Evolutionary conservation across 2,329 filamentous ascomycete species (phyloP).

Genomic region (Colletotrichum somersetense): DNA sequence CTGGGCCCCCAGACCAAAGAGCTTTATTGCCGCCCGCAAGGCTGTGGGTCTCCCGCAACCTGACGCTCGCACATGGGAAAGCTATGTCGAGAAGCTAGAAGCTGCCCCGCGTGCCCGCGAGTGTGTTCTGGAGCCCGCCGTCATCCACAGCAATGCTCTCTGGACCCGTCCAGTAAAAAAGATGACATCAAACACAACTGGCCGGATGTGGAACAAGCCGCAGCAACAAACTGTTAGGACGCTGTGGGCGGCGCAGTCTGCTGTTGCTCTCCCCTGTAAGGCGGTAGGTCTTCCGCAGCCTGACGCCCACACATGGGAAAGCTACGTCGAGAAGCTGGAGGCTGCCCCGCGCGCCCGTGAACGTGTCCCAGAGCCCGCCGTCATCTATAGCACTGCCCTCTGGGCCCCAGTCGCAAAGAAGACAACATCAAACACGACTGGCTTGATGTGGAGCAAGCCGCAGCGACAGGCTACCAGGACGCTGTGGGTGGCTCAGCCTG

Average conservation of each 20-base stretch:
- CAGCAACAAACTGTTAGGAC: neutral
- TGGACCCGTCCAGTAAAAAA: constrained; percentile 47
- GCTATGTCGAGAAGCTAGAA: constrained; percentile 48
- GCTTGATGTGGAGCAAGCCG: constrained; percentile 38
- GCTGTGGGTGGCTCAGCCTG: constrained; percentile 41
- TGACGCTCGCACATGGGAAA: constrained; percentile 53
- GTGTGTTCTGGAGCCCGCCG: constrained; percentile 46
- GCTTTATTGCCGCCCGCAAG: constrained; percentile 15
- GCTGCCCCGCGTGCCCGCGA: constrained; percentile 48
- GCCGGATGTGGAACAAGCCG: constrained; percentile 39
- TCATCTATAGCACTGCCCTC: constrained; percentile 53
- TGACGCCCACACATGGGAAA: constrained; percentile 53
- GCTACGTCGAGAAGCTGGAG: constrained; percentile 48
- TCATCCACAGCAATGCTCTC: constrained; percentile 54
- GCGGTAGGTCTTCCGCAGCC: constrained; percentile 53
- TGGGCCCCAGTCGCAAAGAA: constrained; percentile 47
- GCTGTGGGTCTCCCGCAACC: constrained; percentile 53
- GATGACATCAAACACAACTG: neutral
- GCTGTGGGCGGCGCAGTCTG: constrained; percentile 41
- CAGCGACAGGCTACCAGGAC: neutral
- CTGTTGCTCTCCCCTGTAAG: neutral
- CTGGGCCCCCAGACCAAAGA: constrained; percentile 37
- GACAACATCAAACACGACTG: neutral
- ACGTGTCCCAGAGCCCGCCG: constrained; percentile 46
- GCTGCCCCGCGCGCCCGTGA: constrained; percentile 48